Percentiles rank a stretch among this genome's conserved stretches.
These are phyloP conservation scores for Paecilomyces sp. DNA, from an alignment of 2,329 filamentous ascomycete species.

Conservation along the genomic window DNA sequence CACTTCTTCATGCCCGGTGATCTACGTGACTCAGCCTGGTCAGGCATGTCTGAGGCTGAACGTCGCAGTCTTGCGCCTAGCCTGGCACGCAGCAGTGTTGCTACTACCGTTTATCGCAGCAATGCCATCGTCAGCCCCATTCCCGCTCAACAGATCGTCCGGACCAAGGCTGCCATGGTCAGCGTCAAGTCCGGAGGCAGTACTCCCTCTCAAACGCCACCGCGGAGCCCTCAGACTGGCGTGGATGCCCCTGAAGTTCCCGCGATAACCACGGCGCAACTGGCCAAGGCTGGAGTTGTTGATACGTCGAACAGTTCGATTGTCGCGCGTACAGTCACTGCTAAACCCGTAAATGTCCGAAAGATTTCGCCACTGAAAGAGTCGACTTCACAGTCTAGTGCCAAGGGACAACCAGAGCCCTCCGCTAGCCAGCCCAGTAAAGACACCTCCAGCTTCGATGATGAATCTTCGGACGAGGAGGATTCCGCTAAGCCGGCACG, in stretches of 20 bases:
- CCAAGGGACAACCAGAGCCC: slow-evolving; percentile 7
- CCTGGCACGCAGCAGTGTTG: slow-evolving; percentile 57
- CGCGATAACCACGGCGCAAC: slow-evolving; percentile 50
- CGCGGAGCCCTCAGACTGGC: slow-evolving; percentile 29
- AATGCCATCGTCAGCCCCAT: slow-evolving; percentile 73
- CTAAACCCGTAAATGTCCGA: slow-evolving; percentile 40
- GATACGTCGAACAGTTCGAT: slow-evolving; percentile 32
- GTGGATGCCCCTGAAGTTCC: slow-evolving; percentile 62
- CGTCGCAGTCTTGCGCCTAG: slow-evolving; percentile 46
- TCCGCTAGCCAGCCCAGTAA: slow-evolving; percentile 12
- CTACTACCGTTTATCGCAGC: slow-evolving; percentile 89
- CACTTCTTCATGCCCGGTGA: slow-evolving; percentile 92
- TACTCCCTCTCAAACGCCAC: slow-evolving; percentile 40
- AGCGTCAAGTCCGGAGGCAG: slow-evolving; percentile 71
- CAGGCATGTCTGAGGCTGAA: slow-evolving; percentile 55
- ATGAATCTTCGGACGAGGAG: slow-evolving; percentile 26
- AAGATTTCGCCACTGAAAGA: slow-evolving; percentile 25
- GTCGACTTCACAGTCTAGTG: slow-evolving; percentile 13
- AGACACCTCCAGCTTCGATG: slow-evolving; percentile 24
- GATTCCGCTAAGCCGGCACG: background rate
- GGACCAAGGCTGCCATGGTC: slow-evolving; percentile 85
- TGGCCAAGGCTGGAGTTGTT: slow-evolving; percentile 30
- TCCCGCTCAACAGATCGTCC: slow-evolving; percentile 77
- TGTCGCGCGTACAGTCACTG: slow-evolving; percentile 36
- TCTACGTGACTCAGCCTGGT: slow-evolving; percentile 85